A percentile compares a stretch with the other conserved stretches of the same genome.
phyloP scores from a whole-genome alignment of 768 basidiomycete species.

The Austroboletus eburneus region DNA sequence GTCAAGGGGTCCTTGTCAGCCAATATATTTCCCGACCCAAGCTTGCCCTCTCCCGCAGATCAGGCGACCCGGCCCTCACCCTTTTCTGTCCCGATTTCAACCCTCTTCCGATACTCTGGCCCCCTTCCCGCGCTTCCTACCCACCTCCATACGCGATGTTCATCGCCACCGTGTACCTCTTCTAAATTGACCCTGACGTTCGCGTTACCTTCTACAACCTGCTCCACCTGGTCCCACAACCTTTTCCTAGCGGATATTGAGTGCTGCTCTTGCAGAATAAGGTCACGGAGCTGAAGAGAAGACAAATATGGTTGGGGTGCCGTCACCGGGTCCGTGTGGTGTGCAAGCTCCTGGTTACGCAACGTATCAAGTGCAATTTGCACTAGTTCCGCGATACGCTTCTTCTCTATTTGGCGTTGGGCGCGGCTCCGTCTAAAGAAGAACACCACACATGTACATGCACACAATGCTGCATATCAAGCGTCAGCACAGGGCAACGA shows the following conservation, averaged over 20 bases:
- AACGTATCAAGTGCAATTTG: slow-evolving; percentile 76
- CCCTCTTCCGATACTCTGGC: slow-evolving; percentile 34
- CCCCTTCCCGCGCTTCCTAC: slow-evolving; percentile 51
- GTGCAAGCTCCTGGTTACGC: slow-evolving; percentile 76
- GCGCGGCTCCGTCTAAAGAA: slow-evolving; percentile 35
- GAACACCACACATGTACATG: slow-evolving; percentile 13
- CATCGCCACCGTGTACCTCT: slow-evolving; percentile 82
- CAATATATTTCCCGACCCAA: slow-evolving; percentile 9
- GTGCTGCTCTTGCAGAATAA: slow-evolving; percentile 78
- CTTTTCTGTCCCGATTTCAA: slow-evolving; percentile 23
- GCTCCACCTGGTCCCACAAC: slow-evolving; percentile 81
- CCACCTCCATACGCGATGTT: slow-evolving; percentile 90
- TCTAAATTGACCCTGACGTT: slow-evolving; percentile 84
- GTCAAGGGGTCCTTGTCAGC: slow-evolving; percentile 24
- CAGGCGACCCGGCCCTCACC: slow-evolving; percentile 23
- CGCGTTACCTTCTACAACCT: slow-evolving; percentile 83
- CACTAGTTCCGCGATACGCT: slow-evolving; percentile 68
- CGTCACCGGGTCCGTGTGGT: slow-evolving; percentile 78
- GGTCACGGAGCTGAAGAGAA: slow-evolving; percentile 83
- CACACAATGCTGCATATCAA: slow-evolving; percentile 27
- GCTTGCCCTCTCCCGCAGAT: slow-evolving; percentile 9
- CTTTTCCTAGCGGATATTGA: slow-evolving; percentile 60
- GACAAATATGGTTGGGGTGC: slow-evolving; percentile 75
- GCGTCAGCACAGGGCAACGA: slow-evolving; percentile 15
- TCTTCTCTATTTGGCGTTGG: slow-evolving; percentile 52